phyloP scores from a whole-genome alignment of 371 early-diverging fungal species.

The Fennellomyces sp. region DNA sequence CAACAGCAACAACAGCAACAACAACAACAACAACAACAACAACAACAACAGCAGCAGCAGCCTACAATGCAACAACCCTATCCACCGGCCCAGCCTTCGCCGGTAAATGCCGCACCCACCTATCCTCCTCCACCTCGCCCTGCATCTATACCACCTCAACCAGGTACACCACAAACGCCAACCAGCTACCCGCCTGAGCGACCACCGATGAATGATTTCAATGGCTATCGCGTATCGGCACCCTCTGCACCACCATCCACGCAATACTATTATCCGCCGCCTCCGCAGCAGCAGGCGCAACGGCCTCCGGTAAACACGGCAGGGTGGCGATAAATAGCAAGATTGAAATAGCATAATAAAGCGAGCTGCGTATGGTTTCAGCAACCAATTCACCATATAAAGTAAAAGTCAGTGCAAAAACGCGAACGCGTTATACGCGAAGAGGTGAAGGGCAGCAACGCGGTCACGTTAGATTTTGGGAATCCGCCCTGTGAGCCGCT shows the following conservation, averaged over 20 bases:
- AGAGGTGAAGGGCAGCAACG: no score
- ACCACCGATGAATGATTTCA: neutral
- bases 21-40: conserved; percentile 3
- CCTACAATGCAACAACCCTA: neutral
- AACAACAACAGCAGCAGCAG: conserved; percentile 4
- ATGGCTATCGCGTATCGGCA: neutral
- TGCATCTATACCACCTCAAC: neutral
- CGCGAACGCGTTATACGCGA: no score
- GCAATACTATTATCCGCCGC: conserved; percentile 1
- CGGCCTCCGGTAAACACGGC: neutral
- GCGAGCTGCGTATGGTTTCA: no score
- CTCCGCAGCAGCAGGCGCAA: neutral
- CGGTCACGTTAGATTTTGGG: neutral
- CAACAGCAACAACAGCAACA: conserved; percentile 14
- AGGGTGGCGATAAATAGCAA: neutral
- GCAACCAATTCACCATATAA: no score
- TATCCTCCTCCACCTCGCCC: neutral
- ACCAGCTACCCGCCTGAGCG: conserved; percentile 5
- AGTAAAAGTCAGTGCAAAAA: no score
- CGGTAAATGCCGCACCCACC: neutral
- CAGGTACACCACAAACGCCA: conserved; percentile 1
- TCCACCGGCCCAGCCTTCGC: conserved; percentile 7
- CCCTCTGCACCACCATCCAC: conserved; percentile 9
- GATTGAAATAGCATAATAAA: no score
- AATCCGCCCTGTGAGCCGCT: no score